A percentile compares a stretch with the other conserved stretches of the same genome.
phyloP scores from a whole-genome alignment of 2,329 filamentous ascomycete genomes.

The Pleoardoris graminearum region DNA sequence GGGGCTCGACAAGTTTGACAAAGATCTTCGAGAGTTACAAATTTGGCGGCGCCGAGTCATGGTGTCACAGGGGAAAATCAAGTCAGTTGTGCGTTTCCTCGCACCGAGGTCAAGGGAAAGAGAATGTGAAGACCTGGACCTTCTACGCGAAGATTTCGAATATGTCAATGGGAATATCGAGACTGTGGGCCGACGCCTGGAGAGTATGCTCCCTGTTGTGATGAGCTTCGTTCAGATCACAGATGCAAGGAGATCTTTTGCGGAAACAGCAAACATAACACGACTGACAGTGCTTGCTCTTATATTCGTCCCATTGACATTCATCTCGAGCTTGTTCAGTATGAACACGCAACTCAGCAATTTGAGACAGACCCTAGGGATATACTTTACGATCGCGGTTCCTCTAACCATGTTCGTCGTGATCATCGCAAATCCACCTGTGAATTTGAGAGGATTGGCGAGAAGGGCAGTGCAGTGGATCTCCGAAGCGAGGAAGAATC shows the following conservation, averaged over 20 bases:
- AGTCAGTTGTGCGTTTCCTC: conserved; percentile 5
- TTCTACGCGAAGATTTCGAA: conserved; percentile 13
- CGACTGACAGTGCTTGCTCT: conserved; percentile 27
- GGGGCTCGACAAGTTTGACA: conserved; percentile 23
- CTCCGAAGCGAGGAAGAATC: too few relatives aligned
- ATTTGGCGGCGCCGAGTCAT: conserved; percentile 27
- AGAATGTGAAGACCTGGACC: neutral
- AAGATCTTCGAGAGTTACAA: conserved; percentile 24
- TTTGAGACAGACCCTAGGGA: conserved; percentile 20
- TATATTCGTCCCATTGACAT: conserved; percentile 27
- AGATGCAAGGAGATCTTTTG: conserved; percentile 21
- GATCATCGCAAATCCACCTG: conserved; percentile 4
- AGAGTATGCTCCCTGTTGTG: conserved; percentile 24
- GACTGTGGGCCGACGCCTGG: conserved; percentile 11
- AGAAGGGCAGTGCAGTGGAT: too few relatives aligned
- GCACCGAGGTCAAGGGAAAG: conserved; percentile 2
- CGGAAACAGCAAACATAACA: conserved; percentile 22
- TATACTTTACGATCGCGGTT: conserved; percentile 23
- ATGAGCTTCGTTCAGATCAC: conserved; percentile 23
- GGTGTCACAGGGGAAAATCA: conserved; percentile 20
- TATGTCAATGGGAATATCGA: conserved; percentile 11
- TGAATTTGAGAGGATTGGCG: too few relatives aligned
- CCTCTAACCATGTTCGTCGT: conserved; percentile 17
- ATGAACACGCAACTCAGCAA: conserved; percentile 20
- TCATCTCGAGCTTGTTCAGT: conserved; percentile 25